A percentile compares a stretch with the other conserved stretches of the same genome.
These are phyloP conservation scores for Curvularia spicifera DNA, from an alignment of 2,329 filamentous ascomycete species.

Conservation along the genomic window DNA sequence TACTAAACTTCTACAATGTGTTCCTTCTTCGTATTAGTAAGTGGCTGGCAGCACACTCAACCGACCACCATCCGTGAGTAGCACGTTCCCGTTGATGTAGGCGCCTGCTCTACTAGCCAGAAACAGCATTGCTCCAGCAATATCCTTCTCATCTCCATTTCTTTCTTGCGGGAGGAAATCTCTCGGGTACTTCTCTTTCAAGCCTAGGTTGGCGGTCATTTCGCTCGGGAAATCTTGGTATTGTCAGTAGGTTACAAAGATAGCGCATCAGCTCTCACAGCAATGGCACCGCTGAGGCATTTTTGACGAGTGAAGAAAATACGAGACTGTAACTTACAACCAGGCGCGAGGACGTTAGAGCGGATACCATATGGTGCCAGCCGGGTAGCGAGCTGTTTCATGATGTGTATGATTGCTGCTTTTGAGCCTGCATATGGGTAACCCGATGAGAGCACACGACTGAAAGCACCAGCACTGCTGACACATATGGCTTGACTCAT, in stretches of 20 bases:
- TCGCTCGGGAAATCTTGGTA: conserved; percentile 24
- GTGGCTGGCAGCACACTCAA: conserved; percentile 19
- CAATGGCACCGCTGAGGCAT: not conserved
- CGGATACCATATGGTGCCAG: conserved; percentile 53
- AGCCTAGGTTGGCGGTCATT: conserved; percentile 11
- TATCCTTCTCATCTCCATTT: conserved; percentile 51
- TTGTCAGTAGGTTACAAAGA: not conserved
- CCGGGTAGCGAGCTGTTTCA: conserved; percentile 56
- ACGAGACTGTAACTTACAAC: conserved; percentile 25
- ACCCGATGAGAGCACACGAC: conserved; percentile 25
- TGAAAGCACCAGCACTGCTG: conserved; percentile 14
- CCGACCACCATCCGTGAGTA: conserved; percentile 25
- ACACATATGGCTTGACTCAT: conserved; percentile 11
- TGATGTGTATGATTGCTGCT: conserved; percentile 46
- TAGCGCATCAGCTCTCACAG: too few relatives aligned
- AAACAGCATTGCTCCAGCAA: conserved; percentile 54
- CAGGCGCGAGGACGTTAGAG: conserved; percentile 58
- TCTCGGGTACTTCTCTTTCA: conserved; percentile 6
- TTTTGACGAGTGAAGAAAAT: not conserved
- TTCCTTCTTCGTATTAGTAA: conserved; percentile 11
- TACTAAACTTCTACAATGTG: too few relatives aligned
- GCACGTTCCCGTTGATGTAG: conserved; percentile 34
- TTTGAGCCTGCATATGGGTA: conserved; percentile 46
- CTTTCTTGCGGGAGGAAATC: conserved; percentile 30
- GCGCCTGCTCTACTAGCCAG: conserved; percentile 53